Evolutionary conservation across 805 yeast genomes (phyloP), one percentile per base, ranked within the genome.

Genomic region (Candida khao-thaluensis): DNA sequence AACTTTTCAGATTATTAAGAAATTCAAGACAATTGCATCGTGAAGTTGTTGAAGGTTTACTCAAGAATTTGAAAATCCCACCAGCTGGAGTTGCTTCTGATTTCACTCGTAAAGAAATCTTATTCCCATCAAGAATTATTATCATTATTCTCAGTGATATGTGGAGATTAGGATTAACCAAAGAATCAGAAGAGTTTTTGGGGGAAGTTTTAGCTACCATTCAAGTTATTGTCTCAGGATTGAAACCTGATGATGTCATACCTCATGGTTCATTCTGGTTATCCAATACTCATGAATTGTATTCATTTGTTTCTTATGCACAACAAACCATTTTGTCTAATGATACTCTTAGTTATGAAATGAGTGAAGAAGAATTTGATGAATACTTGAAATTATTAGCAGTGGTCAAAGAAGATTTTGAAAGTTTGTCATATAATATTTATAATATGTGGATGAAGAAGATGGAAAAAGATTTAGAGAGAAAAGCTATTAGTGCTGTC

Each of bases 361-460:
- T 93, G 89, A 86, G 88, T 43, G 90, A 84, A 51, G 82, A 77
- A 48, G 99, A 91, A 68, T 88, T 85, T 58, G 81, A 84, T 49
- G 95, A 90, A 63, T 93, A 93, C 57, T 77, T 88, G 61, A 81
- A 85, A 45, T 74, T 93, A 42, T 95, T 90, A 41, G 86, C 89
- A 2, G 89, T 91, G 48, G 91, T 91, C 30, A 87, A 85, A 64
- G 95, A 86, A 58, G 99, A 93, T 66, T 85, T 91, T 50, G 96
- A 89, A 66, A 85, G 91, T 3, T 76, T 91, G 44, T 88, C 95
- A 25, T 91, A 82, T 70, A 93, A 93, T 66, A 85, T 93, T 49
- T 93, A 90, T 66, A 95, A 89, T 62, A 83, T 90, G 73, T 91
- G 96, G 97, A 82, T 91, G 86, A 89, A 86, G 71, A 90, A 87